Conservation (phyloP, 441 rosid genomes). For the Rhodomyrtus psidioides region DNA sequence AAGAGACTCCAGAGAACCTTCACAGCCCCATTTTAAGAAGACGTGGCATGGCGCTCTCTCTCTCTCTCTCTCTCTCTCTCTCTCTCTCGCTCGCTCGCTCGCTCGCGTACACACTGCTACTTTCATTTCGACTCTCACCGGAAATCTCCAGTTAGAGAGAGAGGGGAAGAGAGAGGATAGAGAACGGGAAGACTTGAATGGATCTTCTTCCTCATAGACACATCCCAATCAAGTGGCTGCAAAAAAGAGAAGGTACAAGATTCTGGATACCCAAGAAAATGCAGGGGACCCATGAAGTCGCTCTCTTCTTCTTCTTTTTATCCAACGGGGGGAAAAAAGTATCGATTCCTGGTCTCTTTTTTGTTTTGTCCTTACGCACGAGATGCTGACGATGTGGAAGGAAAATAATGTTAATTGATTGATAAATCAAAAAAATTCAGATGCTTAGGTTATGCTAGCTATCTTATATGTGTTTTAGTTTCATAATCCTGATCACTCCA, state of each 20-base stretch:
- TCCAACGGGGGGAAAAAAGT: no score
- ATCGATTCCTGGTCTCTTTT: neutral
- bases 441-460: neutral
- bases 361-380: neutral
- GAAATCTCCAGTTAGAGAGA: neutral
- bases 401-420: neutral
- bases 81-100: neutral
- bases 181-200: neutral
- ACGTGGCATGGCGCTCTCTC: neutral
- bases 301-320: neutral
- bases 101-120: neutral
- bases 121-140: neutral
- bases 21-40: constrained; percentile 10
- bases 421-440: neutral
- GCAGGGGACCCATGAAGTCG: neutral
- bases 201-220: neutral
- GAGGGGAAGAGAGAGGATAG: neutral
- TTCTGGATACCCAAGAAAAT: neutral
- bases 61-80: neutral
- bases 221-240: neutral
- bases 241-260: neutral
- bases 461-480: neutral
- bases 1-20: constrained; percentile 4
- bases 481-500: neutral
- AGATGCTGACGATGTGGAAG: neutral